A percentile compares a stretch with the other conserved stretches of the same genome.
Evolutionary conservation across 139 green algal genomes (phyloP).

Genomic region (Micractinium conductrix): DNA sequence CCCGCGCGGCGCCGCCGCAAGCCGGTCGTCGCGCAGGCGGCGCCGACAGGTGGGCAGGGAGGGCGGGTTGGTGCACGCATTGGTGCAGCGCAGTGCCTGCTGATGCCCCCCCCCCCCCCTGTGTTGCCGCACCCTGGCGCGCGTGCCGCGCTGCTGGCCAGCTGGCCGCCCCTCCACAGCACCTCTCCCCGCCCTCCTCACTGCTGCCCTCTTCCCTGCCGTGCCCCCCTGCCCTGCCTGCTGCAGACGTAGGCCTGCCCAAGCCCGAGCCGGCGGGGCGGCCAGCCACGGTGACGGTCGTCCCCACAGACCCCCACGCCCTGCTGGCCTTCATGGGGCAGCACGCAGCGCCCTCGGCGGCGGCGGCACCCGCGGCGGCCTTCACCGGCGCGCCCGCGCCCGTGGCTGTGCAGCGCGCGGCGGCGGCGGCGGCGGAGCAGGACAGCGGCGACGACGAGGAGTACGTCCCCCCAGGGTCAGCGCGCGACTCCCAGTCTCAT

Average conservation of each 20-base stretch:
- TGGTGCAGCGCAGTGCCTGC: too few relatives aligned
- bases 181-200: background rate
- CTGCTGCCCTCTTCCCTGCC: background rate
- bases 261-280: background rate
- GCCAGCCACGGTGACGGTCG: too few relatives aligned
- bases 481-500: too few relatives aligned
- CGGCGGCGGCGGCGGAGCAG: background rate
- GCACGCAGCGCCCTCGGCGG: background rate
- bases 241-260: background rate
- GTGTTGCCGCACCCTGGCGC: background rate
- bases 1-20: conserved; percentile 20
- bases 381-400: background rate
- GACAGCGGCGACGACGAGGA: conserved; percentile 29
- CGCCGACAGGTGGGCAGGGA: conserved; percentile 1
- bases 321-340: conserved; percentile 19
- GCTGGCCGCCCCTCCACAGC: background rate
- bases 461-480: conserved; percentile 19
- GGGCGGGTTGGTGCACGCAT: background rate
- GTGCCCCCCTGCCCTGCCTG: background rate
- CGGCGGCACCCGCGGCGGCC: background rate
- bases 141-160: background rate
- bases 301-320: background rate
- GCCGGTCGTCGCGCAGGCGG: conserved; percentile 7
- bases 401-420: background rate
- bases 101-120: too few relatives aligned